A percentile compares a stretch with the other conserved stretches of the same genome.
Conservation (phyloP, 2,329 filamentous ascomycete genomes). For the Beauveria sp. region DNA sequence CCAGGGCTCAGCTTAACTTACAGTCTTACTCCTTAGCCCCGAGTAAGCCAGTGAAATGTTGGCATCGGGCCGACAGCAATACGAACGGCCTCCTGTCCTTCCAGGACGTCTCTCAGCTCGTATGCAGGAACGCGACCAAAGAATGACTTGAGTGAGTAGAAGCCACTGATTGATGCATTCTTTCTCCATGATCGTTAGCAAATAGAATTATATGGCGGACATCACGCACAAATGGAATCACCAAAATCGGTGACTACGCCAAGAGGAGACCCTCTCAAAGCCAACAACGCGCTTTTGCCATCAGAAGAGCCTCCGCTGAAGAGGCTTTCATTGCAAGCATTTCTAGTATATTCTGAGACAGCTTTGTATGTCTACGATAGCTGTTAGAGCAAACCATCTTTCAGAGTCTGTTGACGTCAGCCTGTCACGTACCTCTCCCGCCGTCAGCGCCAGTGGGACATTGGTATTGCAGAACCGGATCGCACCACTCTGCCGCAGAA, state of each 20-base stretch:
- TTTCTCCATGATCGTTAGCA: neutral
- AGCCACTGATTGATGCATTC: neutral
- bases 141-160: neutral
- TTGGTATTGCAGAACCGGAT: neutral
- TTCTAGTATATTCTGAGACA: neutral
- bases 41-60: neutral
- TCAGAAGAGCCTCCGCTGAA: neutral
- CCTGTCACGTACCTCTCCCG: neutral
- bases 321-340: neutral
- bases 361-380: neutral
- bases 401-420: no score
- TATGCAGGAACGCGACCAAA: neutral
- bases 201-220: neutral
- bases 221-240: neutral
- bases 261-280: neutral
- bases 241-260: neutral
- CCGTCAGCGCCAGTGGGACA: neutral
- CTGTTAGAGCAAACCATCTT: neutral
- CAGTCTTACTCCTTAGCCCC: neutral
- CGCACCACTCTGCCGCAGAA: neutral
- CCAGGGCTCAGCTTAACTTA: neutral
- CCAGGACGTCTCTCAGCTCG: neutral
- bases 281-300: neutral
- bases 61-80: neutral
- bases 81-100: neutral